Evolutionary conservation across 345 rosid species (phyloP), one percentile per base, ranked within the genome.

Genomic region (Camelina sativa): DNA sequence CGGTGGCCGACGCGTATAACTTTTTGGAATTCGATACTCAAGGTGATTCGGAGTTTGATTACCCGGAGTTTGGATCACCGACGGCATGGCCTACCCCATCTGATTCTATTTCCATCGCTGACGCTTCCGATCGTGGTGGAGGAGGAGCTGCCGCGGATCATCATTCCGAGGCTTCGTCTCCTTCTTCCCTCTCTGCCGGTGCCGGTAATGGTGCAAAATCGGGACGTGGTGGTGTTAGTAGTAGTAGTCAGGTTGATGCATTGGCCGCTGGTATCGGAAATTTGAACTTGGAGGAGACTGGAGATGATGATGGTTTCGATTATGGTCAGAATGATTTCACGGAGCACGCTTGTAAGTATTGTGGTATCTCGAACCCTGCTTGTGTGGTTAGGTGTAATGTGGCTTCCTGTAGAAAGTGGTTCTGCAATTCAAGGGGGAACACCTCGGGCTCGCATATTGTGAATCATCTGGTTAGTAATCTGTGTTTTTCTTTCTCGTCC

Each of bases 381-480:
- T 96, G 99, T 50, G 99, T 96, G 40, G 99, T 89, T 37, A 84
- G 99, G 78, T 96, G 99, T 62, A 96, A 96, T 76, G 97, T 92
- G 62, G 96, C 99, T 10, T 96, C 99, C 0, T 96, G 99, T 75
- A 82, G 99, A 60, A 96, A 96, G 81, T 96, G 99, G 99, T 96
- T 96, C 73, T 96, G 99, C 72, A 96, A 96, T 82, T 96, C 99
- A 5, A 86, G 99, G 69, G 99, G 99, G 58, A 96, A 96, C 74
- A 96, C 99, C 25, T 96, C 98, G 0, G 99, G 99, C 35, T 96
- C 99, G 55, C 99, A 96, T 83, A 96, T 96, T 12, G 99, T 96
- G 61, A 96, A 96, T 83, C 99, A 96, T 72, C 82, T 96, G 86
- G 99, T 88, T 66, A 87, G 98, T 88, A 8, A 15, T 56, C 65